A percentile compares a stretch with the other conserved stretches of the same genome.
Conservation (phyloP, 1,284 basidiomycete genomes). For the Ceratobasidium sp. region DNA sequence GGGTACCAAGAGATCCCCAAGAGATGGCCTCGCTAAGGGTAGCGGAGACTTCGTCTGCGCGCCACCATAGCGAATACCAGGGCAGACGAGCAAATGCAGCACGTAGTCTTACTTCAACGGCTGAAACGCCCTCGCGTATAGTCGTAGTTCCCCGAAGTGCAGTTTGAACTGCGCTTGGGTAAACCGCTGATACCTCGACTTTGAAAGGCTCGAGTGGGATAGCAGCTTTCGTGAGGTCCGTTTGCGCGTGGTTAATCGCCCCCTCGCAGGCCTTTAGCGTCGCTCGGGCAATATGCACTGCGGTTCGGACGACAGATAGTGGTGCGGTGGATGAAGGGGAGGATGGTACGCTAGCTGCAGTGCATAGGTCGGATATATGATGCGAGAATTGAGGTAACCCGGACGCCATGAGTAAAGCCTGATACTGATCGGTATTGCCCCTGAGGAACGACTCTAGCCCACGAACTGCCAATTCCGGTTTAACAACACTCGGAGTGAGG, state of each 20-base stretch:
- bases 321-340: conserved; percentile 25
- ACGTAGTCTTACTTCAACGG: conserved; percentile 14
- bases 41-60: conserved; percentile 36
- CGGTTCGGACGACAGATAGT: conserved; percentile 5
- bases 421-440: conserved; percentile 30
- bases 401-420: conserved; percentile 32
- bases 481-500: not conserved
- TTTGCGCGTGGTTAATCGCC: conserved; percentile 22
- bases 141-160: conserved; percentile 24
- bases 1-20: conserved; percentile 34
- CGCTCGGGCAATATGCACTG: conserved; percentile 21
- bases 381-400: conserved; percentile 31
- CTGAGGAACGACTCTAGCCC: conserved; percentile 20
- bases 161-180: conserved; percentile 6
- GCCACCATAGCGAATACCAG: conserved; percentile 42
- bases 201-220: conserved; percentile 23
- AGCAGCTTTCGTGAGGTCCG: not conserved
- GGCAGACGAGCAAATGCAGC: conserved; percentile 31
- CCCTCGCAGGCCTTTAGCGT: conserved; percentile 17
- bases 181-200: conserved; percentile 15
- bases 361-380: conserved; percentile 9
- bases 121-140: conserved; percentile 24
- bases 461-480: conserved; percentile 14
- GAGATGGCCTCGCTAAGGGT: conserved; percentile 22
- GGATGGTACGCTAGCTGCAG: conserved; percentile 15